phyloP scores from a whole-genome alignment of 116 monocot species.

The Trichopus zeylanicus region DNA sequence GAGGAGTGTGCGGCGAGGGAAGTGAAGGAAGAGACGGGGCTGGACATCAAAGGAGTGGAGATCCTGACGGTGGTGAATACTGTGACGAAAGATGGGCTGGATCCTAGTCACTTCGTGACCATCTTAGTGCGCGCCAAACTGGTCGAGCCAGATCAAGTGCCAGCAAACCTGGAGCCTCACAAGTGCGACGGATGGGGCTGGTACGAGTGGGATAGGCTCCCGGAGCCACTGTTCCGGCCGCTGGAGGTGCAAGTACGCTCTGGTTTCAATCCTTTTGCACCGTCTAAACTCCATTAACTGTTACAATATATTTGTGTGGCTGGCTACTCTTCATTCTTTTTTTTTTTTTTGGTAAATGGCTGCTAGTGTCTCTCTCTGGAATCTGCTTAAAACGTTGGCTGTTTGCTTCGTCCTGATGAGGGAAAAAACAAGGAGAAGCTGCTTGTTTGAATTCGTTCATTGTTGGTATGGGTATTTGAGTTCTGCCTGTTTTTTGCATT shows the following conservation, averaged over 20 bases:
- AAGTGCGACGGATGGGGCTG: constrained; percentile 59
- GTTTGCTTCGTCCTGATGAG: too few species aligned
- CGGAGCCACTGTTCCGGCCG: constrained; percentile 37
- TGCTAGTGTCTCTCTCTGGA: too few species aligned
- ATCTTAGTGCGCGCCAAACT: constrained; percentile 31
- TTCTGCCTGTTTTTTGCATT: too few species aligned
- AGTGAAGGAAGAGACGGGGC: constrained; percentile 54
- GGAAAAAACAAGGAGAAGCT: too few species aligned
- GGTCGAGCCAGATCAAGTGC: constrained; percentile 22
- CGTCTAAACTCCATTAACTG: too few species aligned
- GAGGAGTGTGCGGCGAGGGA: constrained; percentile 47
- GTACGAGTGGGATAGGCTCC: constrained; percentile 36
- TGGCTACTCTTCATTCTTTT: too few species aligned
- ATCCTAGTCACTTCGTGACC: constrained; percentile 46
- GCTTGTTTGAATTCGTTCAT: too few species aligned
- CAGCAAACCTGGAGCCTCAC: constrained; percentile 41
- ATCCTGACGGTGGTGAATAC: constrained; percentile 31
- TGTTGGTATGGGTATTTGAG: too few species aligned
- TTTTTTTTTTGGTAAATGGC: too few species aligned
- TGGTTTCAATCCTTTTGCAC: constrained; percentile 27
- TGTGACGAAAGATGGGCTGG: constrained; percentile 10
- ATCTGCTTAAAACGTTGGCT: too few species aligned
- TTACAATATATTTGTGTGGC: too few species aligned
- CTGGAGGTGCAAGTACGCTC: constrained; percentile 17
- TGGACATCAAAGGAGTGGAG: constrained; percentile 34